These are phyloP conservation scores for Agastache rugosa DNA, from an alignment of 257 asterid genomes.

Conservation along the genomic window DNA sequence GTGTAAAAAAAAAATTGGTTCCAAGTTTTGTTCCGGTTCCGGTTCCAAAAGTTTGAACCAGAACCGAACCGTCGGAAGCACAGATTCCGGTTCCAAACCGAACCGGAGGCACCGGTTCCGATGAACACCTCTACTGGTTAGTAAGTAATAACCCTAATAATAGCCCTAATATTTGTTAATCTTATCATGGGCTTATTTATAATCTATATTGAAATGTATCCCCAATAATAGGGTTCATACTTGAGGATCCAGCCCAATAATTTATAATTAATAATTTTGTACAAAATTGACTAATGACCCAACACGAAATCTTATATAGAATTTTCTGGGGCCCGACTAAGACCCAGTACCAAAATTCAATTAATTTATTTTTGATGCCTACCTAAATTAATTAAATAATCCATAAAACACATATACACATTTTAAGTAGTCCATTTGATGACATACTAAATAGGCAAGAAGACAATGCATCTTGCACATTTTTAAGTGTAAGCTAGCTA, in stretches of 20 bases:
- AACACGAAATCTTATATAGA: neutral
- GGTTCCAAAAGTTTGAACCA: too few relatives aligned
- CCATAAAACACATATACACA: neutral
- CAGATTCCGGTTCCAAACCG: too few relatives aligned
- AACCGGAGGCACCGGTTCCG: too few relatives aligned
- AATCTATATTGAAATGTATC: neutral
- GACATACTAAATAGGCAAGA: constrained; percentile 7
- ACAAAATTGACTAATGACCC: constrained; percentile 28
- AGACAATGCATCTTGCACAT: constrained; percentile 2
- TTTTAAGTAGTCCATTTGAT: neutral
- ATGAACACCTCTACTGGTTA: too few relatives aligned
- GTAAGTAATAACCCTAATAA: neutral
- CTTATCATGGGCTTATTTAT: neutral
- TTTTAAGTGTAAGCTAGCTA: neutral
- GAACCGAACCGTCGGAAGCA: too few relatives aligned
- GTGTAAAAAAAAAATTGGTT: too few relatives aligned
- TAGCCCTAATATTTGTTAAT: neutral
- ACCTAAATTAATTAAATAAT: constrained; percentile 30
- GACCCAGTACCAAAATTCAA: constrained; percentile 46
- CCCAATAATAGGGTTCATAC: neutral
- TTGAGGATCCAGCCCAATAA: constrained; percentile 9
- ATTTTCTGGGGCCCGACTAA: constrained; percentile 37
- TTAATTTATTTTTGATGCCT: neutral
- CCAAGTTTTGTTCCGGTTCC: too few relatives aligned
- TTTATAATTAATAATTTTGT: too few relatives aligned